Conservation (phyloP, 805 yeast genomes). For the Blastobotrys terrestris region DNA sequence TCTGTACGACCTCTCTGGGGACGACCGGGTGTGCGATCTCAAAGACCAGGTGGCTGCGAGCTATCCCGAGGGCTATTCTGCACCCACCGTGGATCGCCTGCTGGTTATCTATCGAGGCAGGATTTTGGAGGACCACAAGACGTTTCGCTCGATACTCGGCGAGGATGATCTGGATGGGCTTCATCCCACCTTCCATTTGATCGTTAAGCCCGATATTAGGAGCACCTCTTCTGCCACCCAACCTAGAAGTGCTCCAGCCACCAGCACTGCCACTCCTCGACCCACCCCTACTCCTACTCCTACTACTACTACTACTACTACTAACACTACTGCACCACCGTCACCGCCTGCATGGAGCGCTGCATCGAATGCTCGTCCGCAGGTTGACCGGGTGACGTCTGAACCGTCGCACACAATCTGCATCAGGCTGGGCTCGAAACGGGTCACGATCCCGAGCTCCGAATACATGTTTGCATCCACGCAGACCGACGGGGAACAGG, state of each 20-base stretch:
- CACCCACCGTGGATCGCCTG: slow-evolving; percentile 4
- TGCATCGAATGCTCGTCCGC: neutral
- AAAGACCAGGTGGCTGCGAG: neutral
- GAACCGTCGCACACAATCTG: slow-evolving; percentile 3
- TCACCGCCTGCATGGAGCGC: neutral
- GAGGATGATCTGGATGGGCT: neutral
- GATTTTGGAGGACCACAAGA: slow-evolving; percentile 6
- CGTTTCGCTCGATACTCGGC: slow-evolving; percentile 1
- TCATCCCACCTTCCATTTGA: slow-evolving; percentile 12
- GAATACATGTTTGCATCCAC: slow-evolving; percentile 9
- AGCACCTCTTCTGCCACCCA: no score
- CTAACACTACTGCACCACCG: neutral
- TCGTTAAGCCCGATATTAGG: slow-evolving; percentile 6
- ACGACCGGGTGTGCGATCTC: neutral
- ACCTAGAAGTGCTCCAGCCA: no score
- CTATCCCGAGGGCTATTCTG: neutral
- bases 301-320: neutral
- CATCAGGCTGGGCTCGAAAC: slow-evolving; percentile 3
- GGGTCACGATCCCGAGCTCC: slow-evolving; percentile 7
- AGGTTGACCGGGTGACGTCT: neutral
- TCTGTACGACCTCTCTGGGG: neutral
- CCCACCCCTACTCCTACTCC: neutral
- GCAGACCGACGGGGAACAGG: slow-evolving; percentile 1
- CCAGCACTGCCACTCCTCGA: slow-evolving; percentile 1
- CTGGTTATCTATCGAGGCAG: slow-evolving; percentile 11